Percentiles rank a stretch among this genome's conserved stretches.
phyloP scores from a whole-genome alignment of 139 green algal genomes.

The Zygnema cylindricum region DNA sequence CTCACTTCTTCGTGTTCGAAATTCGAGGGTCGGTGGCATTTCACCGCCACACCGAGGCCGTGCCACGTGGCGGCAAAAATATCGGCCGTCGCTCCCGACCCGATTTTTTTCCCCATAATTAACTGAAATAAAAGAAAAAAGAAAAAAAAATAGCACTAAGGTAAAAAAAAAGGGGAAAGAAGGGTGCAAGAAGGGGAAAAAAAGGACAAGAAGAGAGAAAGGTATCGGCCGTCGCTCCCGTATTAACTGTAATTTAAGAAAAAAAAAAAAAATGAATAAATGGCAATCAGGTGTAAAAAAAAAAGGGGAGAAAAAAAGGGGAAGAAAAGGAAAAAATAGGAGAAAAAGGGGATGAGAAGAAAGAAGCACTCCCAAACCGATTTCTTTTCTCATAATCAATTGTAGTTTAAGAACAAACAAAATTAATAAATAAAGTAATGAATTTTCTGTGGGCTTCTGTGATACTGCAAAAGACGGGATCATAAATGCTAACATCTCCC shows the following conservation, averaged over 20 bases:
- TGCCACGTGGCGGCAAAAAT: constrained; percentile 33
- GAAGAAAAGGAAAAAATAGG: too few relatives aligned
- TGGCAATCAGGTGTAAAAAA: background rate
- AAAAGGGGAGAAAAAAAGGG: too few relatives aligned
- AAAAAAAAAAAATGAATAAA: background rate
- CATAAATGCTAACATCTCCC: too few relatives aligned
- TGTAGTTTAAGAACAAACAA: too few relatives aligned
- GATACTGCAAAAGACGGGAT: too few relatives aligned
- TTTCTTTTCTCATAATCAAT: too few relatives aligned
- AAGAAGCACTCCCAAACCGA: too few relatives aligned
- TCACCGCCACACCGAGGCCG: constrained; percentile 32
- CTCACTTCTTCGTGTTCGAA: constrained; percentile 17
- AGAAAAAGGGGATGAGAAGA: too few relatives aligned
- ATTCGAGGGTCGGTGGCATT: constrained; percentile 30
- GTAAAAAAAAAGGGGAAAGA: background rate
- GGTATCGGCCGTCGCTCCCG: background rate
- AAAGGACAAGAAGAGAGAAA: background rate
- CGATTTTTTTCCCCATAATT: constrained; percentile 7
- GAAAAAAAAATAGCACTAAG: background rate
- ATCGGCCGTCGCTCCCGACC: constrained; percentile 18
- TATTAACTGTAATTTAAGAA: background rate
- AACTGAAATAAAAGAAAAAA: background rate
- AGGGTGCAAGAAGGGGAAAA: background rate
- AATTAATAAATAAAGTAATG: too few relatives aligned
- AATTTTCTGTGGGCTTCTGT: background rate